Evolutionary conservation across 2,329 filamentous ascomycete species (phyloP).

Genomic region (Neopestalotiopsis sp.): DNA sequence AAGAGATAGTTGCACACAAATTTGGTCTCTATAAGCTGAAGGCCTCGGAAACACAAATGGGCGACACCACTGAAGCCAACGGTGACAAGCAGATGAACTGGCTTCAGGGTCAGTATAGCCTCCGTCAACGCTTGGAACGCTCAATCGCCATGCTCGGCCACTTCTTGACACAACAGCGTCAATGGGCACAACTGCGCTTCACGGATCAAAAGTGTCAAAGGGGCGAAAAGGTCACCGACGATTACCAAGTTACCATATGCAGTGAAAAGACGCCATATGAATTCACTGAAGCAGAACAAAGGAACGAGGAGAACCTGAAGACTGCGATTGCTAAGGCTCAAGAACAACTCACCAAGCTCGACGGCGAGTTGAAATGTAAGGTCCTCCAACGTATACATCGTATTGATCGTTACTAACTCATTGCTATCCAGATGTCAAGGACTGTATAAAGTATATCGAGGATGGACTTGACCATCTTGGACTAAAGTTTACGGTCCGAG

Average conservation of each 20-base stretch:
- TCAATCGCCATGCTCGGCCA: conserved; percentile 29
- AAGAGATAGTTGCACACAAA: conserved; percentile 33
- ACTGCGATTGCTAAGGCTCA: conserved; percentile 40
- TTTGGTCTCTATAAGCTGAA: conserved; percentile 20
- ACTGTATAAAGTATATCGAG: conserved; percentile 25
- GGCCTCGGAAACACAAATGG: conserved; percentile 26
- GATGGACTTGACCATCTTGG: conserved; percentile 29
- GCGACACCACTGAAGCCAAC: conserved; percentile 23
- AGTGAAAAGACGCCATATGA: conserved; percentile 46
- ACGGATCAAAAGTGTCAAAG: conserved; percentile 27
- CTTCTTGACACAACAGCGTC: conserved; percentile 30
- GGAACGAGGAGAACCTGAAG: conserved; percentile 36
- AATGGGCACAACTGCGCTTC: conserved; percentile 34
- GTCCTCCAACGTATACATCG: neutral
- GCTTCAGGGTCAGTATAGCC: conserved; percentile 26
- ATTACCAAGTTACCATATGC: conserved; percentile 27
- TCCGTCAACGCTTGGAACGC: conserved; percentile 31
- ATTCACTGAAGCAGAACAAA: conserved; percentile 39
- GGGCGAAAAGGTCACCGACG: conserved; percentile 30
- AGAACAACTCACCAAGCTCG: conserved; percentile 39
- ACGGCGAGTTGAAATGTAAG: conserved; percentile 43
- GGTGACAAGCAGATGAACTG: conserved; percentile 22
- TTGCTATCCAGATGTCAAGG: conserved; percentile 26
- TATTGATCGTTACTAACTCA: neutral
- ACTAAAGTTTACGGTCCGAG: conserved; percentile 38